Base-by-base conservation (phyloP, 2,329 filamentous ascomycete species). In the Biscogniauxia marginata region DNA sequence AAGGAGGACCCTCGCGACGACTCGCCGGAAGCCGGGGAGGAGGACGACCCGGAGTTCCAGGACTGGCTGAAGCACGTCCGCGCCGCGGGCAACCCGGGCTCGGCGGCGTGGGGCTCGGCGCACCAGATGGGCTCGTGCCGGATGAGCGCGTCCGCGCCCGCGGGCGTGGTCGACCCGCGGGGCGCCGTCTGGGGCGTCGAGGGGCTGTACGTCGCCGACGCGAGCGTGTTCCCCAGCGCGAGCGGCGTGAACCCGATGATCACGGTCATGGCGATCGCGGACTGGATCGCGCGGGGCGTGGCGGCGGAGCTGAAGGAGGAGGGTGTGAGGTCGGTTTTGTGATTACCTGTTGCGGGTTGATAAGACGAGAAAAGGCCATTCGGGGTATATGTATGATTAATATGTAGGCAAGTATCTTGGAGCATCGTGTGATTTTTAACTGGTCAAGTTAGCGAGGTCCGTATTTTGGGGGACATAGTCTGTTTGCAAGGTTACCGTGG, bases 191-290 rank as follows among this genome's bases (percentile, higher is more conserved):
- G 88, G 87, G 88, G 83, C 1, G 79, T 77, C 0, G 74, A 85
- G 64, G 82, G 81, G 0, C 67, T 93, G 64, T 91, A 85, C 67
- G 84, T 93, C 18, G 84, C 86, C 8, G 90, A 93, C 71, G 84
- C 88, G 46, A 91, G 87, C 69, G 85, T 91, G 9, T 89, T 93
- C 59, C 90, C 88, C 1, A 87, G 83, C 55, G 88, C 89, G 9
- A 90, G 85, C 68, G 90, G 90, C 1, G 89, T 92, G 24, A 93
- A 93, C 70, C 90, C 90, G 11, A 93, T 93, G 90, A 77, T 92
- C 46, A 91, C 89, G 11, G 81, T 78, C 55, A 91, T 93, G 89
- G 84, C 84, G 1, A 81, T 89, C 65, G 79, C 84, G 49, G 84
- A 89, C 67, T 83, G 82, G 74, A 86, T 90, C 59, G 84, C 84